Conservation (phyloP, 2,329 filamentous ascomycete genomes). For the Exophiala calicioides region DNA sequence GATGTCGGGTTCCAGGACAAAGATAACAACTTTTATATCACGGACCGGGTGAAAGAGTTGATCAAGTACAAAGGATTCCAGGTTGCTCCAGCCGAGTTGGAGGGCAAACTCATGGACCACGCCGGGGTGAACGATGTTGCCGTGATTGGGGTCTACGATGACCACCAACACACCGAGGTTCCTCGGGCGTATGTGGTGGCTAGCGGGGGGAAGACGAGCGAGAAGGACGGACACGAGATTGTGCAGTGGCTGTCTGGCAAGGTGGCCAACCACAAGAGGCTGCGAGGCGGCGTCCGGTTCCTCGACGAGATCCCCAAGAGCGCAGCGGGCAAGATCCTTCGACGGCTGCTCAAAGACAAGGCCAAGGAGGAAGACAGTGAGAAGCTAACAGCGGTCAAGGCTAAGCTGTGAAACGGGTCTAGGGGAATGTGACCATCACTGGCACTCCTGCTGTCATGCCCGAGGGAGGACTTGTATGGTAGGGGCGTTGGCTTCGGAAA, state of each 20-base stretch:
- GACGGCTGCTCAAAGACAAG: slow-evolving; percentile 46
- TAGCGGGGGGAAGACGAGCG: slow-evolving; percentile 49
- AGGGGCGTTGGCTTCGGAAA: too few relatives aligned
- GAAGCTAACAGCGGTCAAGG: slow-evolving; percentile 33
- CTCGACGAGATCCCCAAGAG: slow-evolving; percentile 35
- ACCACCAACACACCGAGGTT: slow-evolving; percentile 42
- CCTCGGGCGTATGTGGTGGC: slow-evolving; percentile 49
- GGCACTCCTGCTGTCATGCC: too few relatives aligned
- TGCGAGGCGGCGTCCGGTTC: slow-evolving; percentile 41
- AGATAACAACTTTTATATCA: slow-evolving; percentile 79
- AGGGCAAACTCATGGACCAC: slow-evolving; percentile 49
- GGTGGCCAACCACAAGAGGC: slow-evolving; percentile 38
- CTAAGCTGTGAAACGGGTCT: slow-evolving; percentile 49
- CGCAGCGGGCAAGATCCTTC: slow-evolving; percentile 51
- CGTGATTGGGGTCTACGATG: slow-evolving; percentile 46
- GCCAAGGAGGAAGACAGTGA: slow-evolving; percentile 41
- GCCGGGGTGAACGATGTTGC: slow-evolving; percentile 47
- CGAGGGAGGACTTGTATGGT: background rate
- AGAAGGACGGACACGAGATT: slow-evolving; percentile 38
- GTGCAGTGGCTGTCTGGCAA: slow-evolving; percentile 34
- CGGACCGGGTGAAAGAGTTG: slow-evolving; percentile 72
- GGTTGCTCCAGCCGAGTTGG: slow-evolving; percentile 53
- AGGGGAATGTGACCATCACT: too few relatives aligned
- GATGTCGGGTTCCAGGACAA: slow-evolving; percentile 81
- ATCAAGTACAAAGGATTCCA: slow-evolving; percentile 55